A percentile compares a stretch with the other conserved stretches of the same genome.
These are phyloP conservation scores for Peniophora sp. DNA, from an alignment of 1,284 basidiomycete species.

Conservation along the genomic window DNA sequence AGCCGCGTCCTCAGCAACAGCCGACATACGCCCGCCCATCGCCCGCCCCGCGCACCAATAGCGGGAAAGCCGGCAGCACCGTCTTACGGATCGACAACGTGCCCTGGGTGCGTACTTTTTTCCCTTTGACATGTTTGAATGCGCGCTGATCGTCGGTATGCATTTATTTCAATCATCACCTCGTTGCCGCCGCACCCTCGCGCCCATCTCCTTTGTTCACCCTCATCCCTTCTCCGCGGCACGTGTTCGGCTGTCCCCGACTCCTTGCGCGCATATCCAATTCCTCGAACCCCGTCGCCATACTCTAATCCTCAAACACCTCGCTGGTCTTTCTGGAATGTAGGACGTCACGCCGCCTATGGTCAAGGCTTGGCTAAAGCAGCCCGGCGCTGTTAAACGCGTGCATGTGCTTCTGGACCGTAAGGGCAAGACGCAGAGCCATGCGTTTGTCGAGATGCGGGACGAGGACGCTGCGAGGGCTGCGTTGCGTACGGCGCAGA, in stretches of 20 bases:
- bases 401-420: conserved; percentile 71
- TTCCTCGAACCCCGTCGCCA: no score
- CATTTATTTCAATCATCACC: no score
- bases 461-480: conserved; percentile 51
- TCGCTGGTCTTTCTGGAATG: not conserved
- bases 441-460: conserved; percentile 69
- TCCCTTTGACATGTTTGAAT: not conserved
- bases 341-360: conserved; percentile 76
- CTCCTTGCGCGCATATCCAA: no score
- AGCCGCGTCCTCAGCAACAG: not conserved
- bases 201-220: conserved; percentile 2
- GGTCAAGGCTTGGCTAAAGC: conserved; percentile 58
- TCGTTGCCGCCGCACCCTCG: no score
- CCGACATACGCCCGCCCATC: conserved; percentile 4
- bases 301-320: conserved; percentile 3
- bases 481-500: conserved; percentile 56
- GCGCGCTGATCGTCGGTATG: not conserved
- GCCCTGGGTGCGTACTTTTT: conserved; percentile 59
- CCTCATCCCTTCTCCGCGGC: conserved; percentile 1
- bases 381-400: conserved; percentile 42
- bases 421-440: conserved; percentile 73
- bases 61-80: conserved; percentile 16
- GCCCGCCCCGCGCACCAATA: conserved; percentile 22
- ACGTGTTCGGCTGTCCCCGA: not conserved
- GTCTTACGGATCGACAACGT: conserved; percentile 79